Conservation (phyloP, 192 early-diverging fungal species). For the Backusella circina region DNA sequence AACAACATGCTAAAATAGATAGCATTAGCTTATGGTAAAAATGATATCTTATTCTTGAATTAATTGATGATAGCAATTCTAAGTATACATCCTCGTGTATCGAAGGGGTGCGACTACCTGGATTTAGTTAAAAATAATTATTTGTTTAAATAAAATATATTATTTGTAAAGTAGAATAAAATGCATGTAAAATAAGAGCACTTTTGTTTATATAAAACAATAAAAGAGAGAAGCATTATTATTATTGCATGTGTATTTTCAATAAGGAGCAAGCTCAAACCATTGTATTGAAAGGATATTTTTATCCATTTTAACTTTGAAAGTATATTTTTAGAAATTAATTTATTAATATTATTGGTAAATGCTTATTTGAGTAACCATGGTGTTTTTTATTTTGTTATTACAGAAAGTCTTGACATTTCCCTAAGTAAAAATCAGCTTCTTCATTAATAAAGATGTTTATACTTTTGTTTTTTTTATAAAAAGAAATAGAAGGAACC, state of each 20-base stretch:
- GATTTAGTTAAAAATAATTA: constrained; percentile 6
- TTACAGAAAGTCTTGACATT: background rate
- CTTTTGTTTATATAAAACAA: background rate
- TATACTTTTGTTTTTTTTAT: background rate
- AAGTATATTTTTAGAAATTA: background rate
- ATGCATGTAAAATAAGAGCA: background rate
- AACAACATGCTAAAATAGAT: background rate
- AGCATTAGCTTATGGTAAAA: background rate
- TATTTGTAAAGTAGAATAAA: background rate
- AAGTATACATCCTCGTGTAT: background rate
- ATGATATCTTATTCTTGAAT: background rate
- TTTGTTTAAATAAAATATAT: background rate
- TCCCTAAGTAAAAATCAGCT: background rate
- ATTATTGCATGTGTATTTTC: background rate
- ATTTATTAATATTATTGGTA: background rate
- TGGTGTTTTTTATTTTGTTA: background rate
- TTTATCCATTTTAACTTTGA: constrained; percentile 4
- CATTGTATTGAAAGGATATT: background rate
- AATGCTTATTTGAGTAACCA: background rate
- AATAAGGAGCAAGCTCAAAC: background rate
- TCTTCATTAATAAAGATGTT: background rate
- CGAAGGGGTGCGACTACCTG: background rate
- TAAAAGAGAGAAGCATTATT: background rate
- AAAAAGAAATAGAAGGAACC: background rate
- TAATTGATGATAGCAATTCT: background rate